Percentiles rank a stretch among this genome's conserved stretches.
Evolutionary conservation across 768 basidiomycete species (phyloP).

Genomic region (Gloeopeniophorella convolvens): DNA sequence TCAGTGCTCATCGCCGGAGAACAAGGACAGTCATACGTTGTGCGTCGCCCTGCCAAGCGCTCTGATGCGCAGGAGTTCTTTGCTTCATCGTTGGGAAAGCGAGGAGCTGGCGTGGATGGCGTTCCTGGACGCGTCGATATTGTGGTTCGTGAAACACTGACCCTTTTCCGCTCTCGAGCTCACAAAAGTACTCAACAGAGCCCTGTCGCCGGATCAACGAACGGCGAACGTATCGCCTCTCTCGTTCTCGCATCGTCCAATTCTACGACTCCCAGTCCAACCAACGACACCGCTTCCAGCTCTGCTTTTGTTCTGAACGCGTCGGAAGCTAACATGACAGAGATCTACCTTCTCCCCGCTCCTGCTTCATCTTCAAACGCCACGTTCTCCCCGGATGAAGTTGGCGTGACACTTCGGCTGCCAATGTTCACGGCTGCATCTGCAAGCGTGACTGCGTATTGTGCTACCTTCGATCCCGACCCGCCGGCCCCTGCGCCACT

Average conservation of each 20-base stretch:
- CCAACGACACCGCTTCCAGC: neutral
- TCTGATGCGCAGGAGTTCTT: constrained; percentile 12
- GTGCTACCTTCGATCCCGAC: constrained; percentile 55
- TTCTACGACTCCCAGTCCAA: neutral
- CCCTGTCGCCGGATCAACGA: constrained; percentile 29
- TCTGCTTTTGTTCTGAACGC: constrained; percentile 29
- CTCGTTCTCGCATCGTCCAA: constrained; percentile 30
- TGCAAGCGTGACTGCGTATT: constrained; percentile 38
- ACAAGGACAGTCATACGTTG: constrained; percentile 18
- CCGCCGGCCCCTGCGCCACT: constrained; percentile 45
- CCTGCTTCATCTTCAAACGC: constrained; percentile 5
- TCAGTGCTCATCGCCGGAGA: constrained; percentile 19
- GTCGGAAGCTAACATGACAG: constrained; percentile 25
- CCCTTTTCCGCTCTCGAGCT: no score
- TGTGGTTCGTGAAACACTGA: constrained; percentile 33
- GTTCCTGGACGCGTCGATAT: constrained; percentile 43
- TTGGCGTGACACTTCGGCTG: constrained; percentile 39
- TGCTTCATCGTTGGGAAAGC: neutral
- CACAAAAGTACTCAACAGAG: constrained; percentile 27
- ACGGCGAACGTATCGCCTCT: constrained; percentile 34
- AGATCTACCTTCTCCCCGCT: constrained; percentile 25
- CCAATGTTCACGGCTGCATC: constrained; percentile 35
- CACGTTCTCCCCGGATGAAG: constrained; percentile 17
- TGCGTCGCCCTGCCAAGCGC: constrained; percentile 18
- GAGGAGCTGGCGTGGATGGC: constrained; percentile 18